These are phyloP conservation scores for Croton laevigatus DNA, from an alignment of 441 rosid species.

Conservation along the genomic window DNA sequence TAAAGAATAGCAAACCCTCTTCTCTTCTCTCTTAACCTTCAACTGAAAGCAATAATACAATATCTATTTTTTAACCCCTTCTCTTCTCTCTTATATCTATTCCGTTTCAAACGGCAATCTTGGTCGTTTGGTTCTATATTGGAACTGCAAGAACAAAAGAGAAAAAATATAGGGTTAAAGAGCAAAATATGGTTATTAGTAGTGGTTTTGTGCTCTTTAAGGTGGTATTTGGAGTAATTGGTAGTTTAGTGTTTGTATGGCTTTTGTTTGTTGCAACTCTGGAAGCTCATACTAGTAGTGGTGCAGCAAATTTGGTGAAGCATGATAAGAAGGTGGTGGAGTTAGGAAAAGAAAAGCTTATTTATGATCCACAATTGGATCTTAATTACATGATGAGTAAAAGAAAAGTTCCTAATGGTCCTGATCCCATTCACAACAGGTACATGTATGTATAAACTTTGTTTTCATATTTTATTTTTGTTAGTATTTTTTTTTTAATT, in stretches of 20 bases:
- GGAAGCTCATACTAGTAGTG: slow-evolving; percentile 15
- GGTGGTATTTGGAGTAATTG: slow-evolving; percentile 25
- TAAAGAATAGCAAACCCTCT: slow-evolving; percentile 53
- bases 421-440: slow-evolving; percentile 97
- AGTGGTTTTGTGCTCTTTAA: slow-evolving; percentile 18
- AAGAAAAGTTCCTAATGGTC: slow-evolving; percentile 83
- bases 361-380: slow-evolving; percentile 39
- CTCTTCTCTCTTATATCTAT: background rate
- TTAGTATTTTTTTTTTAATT: too few species aligned
- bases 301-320: slow-evolving; percentile 5
- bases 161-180: background rate
- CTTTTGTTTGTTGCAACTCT: slow-evolving; percentile 32
- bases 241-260: slow-evolving; percentile 28
- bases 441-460: slow-evolving; percentile 10
- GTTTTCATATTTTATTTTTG: background rate
- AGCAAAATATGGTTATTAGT: slow-evolving; percentile 23
- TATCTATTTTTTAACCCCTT: background rate
- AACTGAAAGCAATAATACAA: background rate
- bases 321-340: slow-evolving; percentile 17
- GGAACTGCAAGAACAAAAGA: slow-evolving; percentile 4
- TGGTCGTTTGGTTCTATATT: background rate
- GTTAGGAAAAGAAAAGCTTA: slow-evolving; percentile 26
- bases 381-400: slow-evolving; percentile 57
- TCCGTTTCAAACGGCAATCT: background rate
- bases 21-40: slow-evolving; percentile 18